Base-by-base conservation (phyloP, 139 green algal species). In the Marvania coccoides region DNA sequence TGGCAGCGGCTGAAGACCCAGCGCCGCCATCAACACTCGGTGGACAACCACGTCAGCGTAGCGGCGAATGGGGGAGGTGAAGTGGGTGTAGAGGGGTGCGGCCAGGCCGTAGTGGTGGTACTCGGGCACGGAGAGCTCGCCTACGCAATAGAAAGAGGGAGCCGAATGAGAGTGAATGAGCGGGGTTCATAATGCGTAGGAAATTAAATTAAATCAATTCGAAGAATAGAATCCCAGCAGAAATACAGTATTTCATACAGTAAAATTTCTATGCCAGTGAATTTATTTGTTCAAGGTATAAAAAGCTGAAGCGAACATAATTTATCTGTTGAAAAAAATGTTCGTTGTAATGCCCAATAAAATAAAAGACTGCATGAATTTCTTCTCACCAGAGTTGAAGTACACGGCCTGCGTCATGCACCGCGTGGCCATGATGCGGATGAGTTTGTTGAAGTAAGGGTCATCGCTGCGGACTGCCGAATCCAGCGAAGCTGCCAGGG, bases 401-500 rank as follows among this genome's bases (percentile, higher is more conserved):
- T 98, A 98, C 45, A 78, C 54, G 0, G 80, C 83, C 67, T 94
- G 87, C 13, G 86, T 96, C 92, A 98, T 97, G 88, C 93, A 99
- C 31, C 93, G 86, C 6, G 94, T 99, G 42, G 89, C 83, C 83
- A 97, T 88, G 78, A 99, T 97, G 55, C 94, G 85, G 33, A 99
- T 76, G 9, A 99, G 77, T 63, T 88, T 96, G 85, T 98, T 98
- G 87, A 99, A 98, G 84, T 96, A 97, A 9, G 78, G 65, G 80
- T 99, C 94, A 4, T 81, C 77, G 0, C 40, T 29, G 0, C 86
- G 74, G 55, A 85, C 79, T 4, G 89, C 87, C 2, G 15, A 7
- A 72, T 99, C 89, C 62, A 96, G 75, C 19, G 78, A 88, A 23
- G 72, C 79, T 6, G 85, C 82, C 55, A 96, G 77, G 2, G 80